phyloP scores from a whole-genome alignment of 2,329 filamentous ascomycete genomes.

The Fusarium camptoceras region DNA sequence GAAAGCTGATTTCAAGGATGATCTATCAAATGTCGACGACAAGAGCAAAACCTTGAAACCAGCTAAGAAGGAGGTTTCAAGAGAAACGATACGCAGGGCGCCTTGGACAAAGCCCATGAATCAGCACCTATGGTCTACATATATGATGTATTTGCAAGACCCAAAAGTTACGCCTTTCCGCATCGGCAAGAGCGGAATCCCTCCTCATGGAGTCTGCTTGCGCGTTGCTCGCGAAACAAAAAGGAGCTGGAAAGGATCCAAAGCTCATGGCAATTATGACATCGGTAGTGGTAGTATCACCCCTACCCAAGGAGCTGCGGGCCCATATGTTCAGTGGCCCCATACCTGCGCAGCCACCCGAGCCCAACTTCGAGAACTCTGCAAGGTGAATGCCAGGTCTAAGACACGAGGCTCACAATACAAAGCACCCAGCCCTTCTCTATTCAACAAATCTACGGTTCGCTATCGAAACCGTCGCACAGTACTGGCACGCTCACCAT shows the following conservation, averaged over 20 bases:
- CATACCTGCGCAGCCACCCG: slow-evolving; percentile 73
- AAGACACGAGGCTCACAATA: slow-evolving; percentile 58
- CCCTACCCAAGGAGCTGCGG: slow-evolving; percentile 60
- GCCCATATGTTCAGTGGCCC: slow-evolving; percentile 70
- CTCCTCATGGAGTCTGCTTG: slow-evolving; percentile 72
- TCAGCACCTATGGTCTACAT: slow-evolving; percentile 74
- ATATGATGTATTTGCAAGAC: slow-evolving; percentile 73
- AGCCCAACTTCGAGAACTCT: slow-evolving; percentile 71
- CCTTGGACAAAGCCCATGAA: slow-evolving; percentile 75
- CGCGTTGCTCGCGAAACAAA: slow-evolving; percentile 75
- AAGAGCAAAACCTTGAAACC: slow-evolving; percentile 50
- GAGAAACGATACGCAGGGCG: slow-evolving; percentile 59
- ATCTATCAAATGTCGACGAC: slow-evolving; percentile 47
- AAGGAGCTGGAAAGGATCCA: slow-evolving; percentile 74
- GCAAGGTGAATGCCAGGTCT: slow-evolving; percentile 65
- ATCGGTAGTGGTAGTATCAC: slow-evolving; percentile 66
- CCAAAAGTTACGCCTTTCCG: slow-evolving; percentile 75
- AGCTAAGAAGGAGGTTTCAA: slow-evolving; percentile 23
- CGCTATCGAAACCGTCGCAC: slow-evolving; percentile 63
- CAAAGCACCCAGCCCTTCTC: slow-evolving; percentile 66
- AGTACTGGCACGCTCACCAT: slow-evolving; percentile 59
- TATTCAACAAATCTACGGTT: slow-evolving; percentile 64
- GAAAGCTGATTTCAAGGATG: slow-evolving; percentile 41
- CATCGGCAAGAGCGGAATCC: slow-evolving; percentile 71
- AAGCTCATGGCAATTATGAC: slow-evolving; percentile 51